Evolutionary conservation across 805 yeast genomes (phyloP).

Genomic region (Candida krabiensis): DNA sequence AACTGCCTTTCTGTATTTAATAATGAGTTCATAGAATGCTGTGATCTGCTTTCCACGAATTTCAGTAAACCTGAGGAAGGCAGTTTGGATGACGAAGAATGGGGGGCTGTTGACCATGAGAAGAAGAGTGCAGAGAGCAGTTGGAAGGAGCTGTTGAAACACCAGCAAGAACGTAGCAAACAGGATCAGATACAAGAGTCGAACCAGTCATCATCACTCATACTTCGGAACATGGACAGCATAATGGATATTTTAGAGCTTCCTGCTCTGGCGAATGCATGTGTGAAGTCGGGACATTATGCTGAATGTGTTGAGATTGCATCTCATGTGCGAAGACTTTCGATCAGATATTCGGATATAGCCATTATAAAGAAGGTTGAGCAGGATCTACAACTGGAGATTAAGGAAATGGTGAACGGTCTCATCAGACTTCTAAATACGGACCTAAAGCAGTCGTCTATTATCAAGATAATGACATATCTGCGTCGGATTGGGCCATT

Average conservation of each 20-base stretch:
- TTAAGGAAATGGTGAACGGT: slow-evolving; percentile 62
- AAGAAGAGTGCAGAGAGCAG: slow-evolving; percentile 13
- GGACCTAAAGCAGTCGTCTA: slow-evolving; percentile 73
- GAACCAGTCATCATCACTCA: slow-evolving; percentile 31
- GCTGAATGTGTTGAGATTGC: slow-evolving; percentile 87
- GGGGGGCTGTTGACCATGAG: slow-evolving; percentile 5
- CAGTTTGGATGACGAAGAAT: slow-evolving; percentile 1
- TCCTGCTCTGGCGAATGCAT: slow-evolving; percentile 80
- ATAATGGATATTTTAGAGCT: slow-evolving; percentile 78
- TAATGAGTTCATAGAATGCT: slow-evolving; percentile 30
- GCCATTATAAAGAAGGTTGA: slow-evolving; percentile 51
- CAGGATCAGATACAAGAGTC: slow-evolving; percentile 11
- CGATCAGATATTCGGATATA: slow-evolving; percentile 65
- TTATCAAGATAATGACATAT: slow-evolving; percentile 76
- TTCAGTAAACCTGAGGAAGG: slow-evolving; percentile 27
- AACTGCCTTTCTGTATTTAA: slow-evolving; percentile 36
- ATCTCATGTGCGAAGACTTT: slow-evolving; percentile 66
- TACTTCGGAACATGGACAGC: slow-evolving; percentile 64
- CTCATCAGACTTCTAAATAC: slow-evolving; percentile 69
- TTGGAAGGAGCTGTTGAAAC: slow-evolving; percentile 24
- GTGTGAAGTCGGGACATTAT: slow-evolving; percentile 83
- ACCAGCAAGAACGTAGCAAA: slow-evolving; percentile 17
- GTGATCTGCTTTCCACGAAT: slow-evolving; percentile 31
- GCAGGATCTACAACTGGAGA: slow-evolving; percentile 53
- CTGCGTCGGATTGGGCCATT: slow-evolving; percentile 66